These are phyloP conservation scores for Tricholoma furcatifolium DNA, from an alignment of 768 basidiomycete species.

Conservation along the genomic window DNA sequence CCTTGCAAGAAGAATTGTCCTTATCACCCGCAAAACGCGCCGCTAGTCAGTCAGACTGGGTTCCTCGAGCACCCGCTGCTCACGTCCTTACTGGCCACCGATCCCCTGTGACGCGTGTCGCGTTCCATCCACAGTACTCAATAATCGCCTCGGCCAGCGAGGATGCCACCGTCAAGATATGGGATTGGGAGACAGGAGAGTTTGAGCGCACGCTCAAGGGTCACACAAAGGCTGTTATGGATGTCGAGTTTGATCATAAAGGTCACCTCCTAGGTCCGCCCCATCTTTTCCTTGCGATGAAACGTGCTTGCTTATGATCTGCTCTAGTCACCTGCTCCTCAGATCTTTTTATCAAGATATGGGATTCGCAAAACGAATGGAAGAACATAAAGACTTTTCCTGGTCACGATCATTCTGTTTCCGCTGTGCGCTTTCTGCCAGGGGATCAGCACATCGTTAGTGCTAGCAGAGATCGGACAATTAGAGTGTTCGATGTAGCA, in stretches of 20 bases:
- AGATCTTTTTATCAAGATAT: slow-evolving; percentile 89
- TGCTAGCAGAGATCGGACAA: slow-evolving; percentile 84
- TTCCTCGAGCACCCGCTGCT: slow-evolving; percentile 82
- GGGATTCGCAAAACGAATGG: slow-evolving; percentile 89
- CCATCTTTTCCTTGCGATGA: not conserved
- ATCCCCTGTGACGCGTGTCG: slow-evolving; percentile 70
- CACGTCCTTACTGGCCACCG: slow-evolving; percentile 78
- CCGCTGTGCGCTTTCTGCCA: slow-evolving; percentile 81
- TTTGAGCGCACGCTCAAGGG: slow-evolving; percentile 91
- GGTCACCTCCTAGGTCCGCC: slow-evolving; percentile 74
- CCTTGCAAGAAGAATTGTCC: slow-evolving; percentile 71
- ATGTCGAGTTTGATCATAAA: slow-evolving; percentile 87
- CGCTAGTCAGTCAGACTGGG: slow-evolving; percentile 76
- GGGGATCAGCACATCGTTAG: slow-evolving; percentile 83
- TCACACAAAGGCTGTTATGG: slow-evolving; percentile 85
- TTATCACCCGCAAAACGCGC: slow-evolving; percentile 51
- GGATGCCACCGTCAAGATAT: slow-evolving; percentile 88
- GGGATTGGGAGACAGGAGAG: slow-evolving; percentile 97
- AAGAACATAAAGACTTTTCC: slow-evolving; percentile 85
- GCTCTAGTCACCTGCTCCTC: slow-evolving; percentile 63
- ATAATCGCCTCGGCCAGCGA: slow-evolving; percentile 84
- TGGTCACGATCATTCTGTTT: slow-evolving; percentile 91
- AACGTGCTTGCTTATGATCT: not conserved
- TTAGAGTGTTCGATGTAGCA: slow-evolving; percentile 83
- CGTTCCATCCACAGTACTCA: slow-evolving; percentile 86